These are phyloP conservation scores for Fusarium mangiferae DNA, from an alignment of 2,329 filamentous ascomycete species.

Conservation along the genomic window DNA sequence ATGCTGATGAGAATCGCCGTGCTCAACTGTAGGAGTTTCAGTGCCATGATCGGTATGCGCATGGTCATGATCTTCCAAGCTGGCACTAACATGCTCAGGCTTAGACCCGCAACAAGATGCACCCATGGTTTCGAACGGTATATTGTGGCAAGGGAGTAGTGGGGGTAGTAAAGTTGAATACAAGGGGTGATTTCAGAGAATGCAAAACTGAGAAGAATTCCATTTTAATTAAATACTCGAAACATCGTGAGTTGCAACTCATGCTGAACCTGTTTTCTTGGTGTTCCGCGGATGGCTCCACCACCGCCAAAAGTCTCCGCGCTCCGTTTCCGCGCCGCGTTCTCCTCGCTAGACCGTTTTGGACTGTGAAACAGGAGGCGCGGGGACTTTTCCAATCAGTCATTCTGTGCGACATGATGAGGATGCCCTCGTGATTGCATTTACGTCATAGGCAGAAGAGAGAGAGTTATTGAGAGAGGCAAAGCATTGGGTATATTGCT, in stretches of 20 bases:
- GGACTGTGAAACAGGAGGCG: neutral
- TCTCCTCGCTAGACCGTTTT: neutral
- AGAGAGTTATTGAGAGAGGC: neutral
- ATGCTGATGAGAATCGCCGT: neutral
- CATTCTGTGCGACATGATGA: neutral
- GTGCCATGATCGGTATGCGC: accelerated
- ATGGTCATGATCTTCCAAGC: neutral
- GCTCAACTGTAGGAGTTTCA: neutral
- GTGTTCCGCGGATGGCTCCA: conserved; percentile 4
- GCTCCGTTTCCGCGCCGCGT: conserved; percentile 9
- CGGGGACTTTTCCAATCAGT: neutral
- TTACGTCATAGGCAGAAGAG: neutral
- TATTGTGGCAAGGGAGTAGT: neutral
- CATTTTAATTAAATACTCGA: neutral
- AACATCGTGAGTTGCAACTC: neutral
- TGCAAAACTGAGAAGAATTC: accelerated
- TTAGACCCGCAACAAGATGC: conserved; percentile 5
- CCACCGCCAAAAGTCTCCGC: conserved; percentile 4
- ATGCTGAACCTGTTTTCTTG: neutral
- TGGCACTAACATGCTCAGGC: neutral
- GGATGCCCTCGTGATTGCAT: neutral
- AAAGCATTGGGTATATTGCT: neutral
- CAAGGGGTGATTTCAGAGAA: accelerated
- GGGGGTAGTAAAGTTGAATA: accelerated
- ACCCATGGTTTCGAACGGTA: neutral